Evolutionary conservation across 2,329 filamentous ascomycete genomes (phyloP), one percentile per base, ranked within the genome.

Genomic region (Verticillium zaregamsianum): DNA sequence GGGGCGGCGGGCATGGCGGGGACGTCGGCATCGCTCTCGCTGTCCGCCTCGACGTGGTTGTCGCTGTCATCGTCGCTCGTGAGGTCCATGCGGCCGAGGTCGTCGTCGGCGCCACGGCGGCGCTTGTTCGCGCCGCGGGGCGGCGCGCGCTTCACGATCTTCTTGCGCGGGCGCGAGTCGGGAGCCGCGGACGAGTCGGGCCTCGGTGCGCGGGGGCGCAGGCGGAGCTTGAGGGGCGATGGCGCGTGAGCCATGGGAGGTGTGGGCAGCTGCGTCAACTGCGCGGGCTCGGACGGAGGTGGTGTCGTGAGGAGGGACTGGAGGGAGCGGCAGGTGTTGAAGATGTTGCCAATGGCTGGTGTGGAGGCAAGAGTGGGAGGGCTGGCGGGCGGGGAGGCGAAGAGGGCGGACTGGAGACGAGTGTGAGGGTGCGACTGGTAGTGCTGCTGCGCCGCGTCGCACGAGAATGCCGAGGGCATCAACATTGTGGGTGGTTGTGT

Each of bases 341-440:
- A 82, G 69, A 88, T 80, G 73, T 82, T 83, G 70, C 77, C 78
- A 66, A 86, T 75, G 23, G 82, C 75, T 59, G 74, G 74, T 63
- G 80, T 76, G 25, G 80, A 72, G 45, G 78, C 79, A 55, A 76
- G 68, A 33, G 78, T 75, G 6, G 82, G 80, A 60, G 84, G 83
- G 72, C 83, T 83, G 67, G 84, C 78, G 60, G 86, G 86, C 58
- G 86, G 86, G 59, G 86, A 87, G 64, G 82, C 80, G 72, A 87
- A 81, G 69, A 84, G 77, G 55, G 80, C 71, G 33, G 78, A 70
- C 66, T 81, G 79, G 6, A 81, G 79, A 65, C 79, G 80, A 56
- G 77, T 76, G 67, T 74, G 71, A 55, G 74, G 74, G 14, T 45
- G 33, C 11, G 58, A 59, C 12, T 23, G 45, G 31, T 54, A 45